A percentile compares a stretch with the other conserved stretches of the same genome.
Conservation (phyloP, 805 yeast species). For the Metschnikowia rubicola region DNA sequence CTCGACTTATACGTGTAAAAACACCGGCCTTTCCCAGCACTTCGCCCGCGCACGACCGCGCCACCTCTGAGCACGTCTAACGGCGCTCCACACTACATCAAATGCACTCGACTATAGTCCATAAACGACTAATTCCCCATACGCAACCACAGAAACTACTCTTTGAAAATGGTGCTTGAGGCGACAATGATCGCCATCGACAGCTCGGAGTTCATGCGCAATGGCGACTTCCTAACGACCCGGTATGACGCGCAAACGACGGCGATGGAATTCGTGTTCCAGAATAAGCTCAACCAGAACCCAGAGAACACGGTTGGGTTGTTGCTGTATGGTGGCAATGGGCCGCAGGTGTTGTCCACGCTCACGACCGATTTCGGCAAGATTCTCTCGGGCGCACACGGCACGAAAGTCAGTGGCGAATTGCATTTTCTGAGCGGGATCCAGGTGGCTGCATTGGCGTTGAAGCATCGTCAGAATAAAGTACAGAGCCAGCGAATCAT, state of each 20-base stretch:
- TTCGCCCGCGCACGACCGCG: constrained; percentile 1
- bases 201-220: constrained; percentile 93
- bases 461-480: constrained; percentile 94
- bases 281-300: constrained; percentile 78
- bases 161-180: constrained; percentile 74
- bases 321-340: constrained; percentile 79
- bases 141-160: not conserved
- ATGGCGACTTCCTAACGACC: constrained; percentile 87
- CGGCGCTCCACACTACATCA: no score
- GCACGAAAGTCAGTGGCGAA: constrained; percentile 64
- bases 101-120: no score
- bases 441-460: constrained; percentile 87
- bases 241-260: constrained; percentile 92
- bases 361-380: constrained; percentile 85
- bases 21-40: no score
- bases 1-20: no score
- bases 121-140: not conserved
- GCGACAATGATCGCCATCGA: constrained; percentile 95
- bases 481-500: constrained; percentile 87
- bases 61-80: not conserved
- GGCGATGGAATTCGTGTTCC: constrained; percentile 82
- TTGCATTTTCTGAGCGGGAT: constrained; percentile 75
- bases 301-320: constrained; percentile 95
- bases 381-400: constrained; percentile 79
- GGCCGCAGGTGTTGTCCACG: constrained; percentile 85